These are phyloP conservation scores for Yueomyces sinensis DNA, from an alignment of 805 yeast genomes.

Conservation along the genomic window DNA sequence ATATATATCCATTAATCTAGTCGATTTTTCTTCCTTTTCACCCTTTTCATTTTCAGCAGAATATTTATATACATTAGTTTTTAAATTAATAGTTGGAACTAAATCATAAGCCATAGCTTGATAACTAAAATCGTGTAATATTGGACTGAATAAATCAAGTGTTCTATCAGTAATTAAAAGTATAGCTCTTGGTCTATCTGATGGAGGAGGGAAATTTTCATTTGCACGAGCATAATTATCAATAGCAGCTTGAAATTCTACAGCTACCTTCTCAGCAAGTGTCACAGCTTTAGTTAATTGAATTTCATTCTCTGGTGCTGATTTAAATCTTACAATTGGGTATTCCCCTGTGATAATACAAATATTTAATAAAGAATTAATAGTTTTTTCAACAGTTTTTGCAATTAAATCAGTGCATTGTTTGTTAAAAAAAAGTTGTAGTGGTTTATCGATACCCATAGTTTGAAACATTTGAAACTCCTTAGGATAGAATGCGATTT, in stretches of 20 bases:
- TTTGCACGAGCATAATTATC: slow-evolving; percentile 65
- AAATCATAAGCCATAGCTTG: slow-evolving; percentile 87
- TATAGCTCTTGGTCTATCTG: slow-evolving; percentile 54
- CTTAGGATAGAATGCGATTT: slow-evolving; percentile 44
- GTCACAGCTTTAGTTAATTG: slow-evolving; percentile 40
- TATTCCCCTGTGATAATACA: slow-evolving; percentile 78
- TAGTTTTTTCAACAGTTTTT: slow-evolving; percentile 43
- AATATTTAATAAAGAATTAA: slow-evolving; percentile 52
- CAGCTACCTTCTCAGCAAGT: slow-evolving; percentile 59
- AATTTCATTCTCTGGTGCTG: slow-evolving; percentile 37
- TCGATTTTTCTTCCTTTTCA: slow-evolving; percentile 27
- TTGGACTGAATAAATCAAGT: slow-evolving; percentile 68
- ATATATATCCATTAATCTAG: slow-evolving; percentile 37
- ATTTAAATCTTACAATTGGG: slow-evolving; percentile 65
- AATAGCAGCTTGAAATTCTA: slow-evolving; percentile 51
- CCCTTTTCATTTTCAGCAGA: slow-evolving; percentile 42
- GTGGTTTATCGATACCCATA: slow-evolving; percentile 46
- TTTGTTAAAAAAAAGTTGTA: slow-evolving; percentile 60
- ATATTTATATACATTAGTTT: slow-evolving; percentile 37
- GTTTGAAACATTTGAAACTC: slow-evolving; percentile 57
- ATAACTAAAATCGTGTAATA: slow-evolving; percentile 80
- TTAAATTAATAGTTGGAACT: slow-evolving; percentile 30
- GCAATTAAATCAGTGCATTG: slow-evolving; percentile 50
- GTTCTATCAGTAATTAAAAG: slow-evolving; percentile 74
- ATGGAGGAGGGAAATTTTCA: slow-evolving; percentile 47